Evolutionary conservation across 1,139 yeast species (phyloP).

Genomic region (Suhomyces anneliseae): DNA sequence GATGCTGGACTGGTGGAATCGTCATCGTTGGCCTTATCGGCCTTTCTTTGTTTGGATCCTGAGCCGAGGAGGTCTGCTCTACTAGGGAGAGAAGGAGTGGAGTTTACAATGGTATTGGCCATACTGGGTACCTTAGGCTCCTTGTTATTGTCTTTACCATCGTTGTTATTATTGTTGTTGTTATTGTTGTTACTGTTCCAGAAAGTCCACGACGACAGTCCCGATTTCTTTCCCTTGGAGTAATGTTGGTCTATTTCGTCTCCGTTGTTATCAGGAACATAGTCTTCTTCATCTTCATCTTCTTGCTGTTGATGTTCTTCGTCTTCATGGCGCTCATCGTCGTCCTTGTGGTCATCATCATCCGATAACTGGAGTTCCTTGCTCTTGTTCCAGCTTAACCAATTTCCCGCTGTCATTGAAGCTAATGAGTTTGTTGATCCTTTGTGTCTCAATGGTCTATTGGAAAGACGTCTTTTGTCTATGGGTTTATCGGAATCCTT

Average conservation of each 20-base stretch:
- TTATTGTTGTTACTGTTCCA: slow-evolving; percentile 27
- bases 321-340: slow-evolving; percentile 12
- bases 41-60: slow-evolving; percentile 2
- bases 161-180: slow-evolving; percentile 13
- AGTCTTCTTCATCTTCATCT: slow-evolving; percentile 25
- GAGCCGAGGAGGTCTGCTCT: slow-evolving; percentile 15
- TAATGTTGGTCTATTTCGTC: slow-evolving; percentile 40
- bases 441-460: slow-evolving; percentile 12
- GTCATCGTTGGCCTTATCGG: slow-evolving; percentile 8
- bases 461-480: neutral
- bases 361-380: slow-evolving; percentile 4
- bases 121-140: slow-evolving; percentile 13
- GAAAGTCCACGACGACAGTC: slow-evolving; percentile 34
- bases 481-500: neutral
- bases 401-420: slow-evolving; percentile 21
- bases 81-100: slow-evolving; percentile 32
- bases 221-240: slow-evolving; percentile 23
- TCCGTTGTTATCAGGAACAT: slow-evolving; percentile 25
- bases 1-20: slow-evolving; percentile 9
- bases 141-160: slow-evolving; percentile 12
- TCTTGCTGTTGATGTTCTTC: slow-evolving; percentile 8
- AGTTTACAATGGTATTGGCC: slow-evolving; percentile 37
- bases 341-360: slow-evolving; percentile 3
- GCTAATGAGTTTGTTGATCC: slow-evolving; percentile 22
- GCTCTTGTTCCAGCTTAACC: slow-evolving; percentile 15